Evolutionary conservation across 345 rosid species (phyloP).

Genomic region (Draba incana): DNA sequence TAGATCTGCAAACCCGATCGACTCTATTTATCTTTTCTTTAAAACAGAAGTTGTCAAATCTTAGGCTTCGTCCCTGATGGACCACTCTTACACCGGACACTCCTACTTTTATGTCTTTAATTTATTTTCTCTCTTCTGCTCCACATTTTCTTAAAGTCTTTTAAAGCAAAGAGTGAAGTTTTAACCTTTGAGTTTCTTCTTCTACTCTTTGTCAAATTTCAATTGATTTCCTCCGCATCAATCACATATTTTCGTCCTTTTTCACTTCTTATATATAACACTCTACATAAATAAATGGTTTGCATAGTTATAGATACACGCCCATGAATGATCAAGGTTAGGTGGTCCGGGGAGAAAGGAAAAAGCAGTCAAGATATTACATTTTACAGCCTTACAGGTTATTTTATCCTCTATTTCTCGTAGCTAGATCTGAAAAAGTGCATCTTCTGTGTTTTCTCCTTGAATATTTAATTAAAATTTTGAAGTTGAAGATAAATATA

Average conservation of each 20-base stretch:
- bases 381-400: conserved; percentile 22
- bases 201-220: conserved; percentile 15
- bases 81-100: conserved; percentile 17
- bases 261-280: conserved; percentile 5
- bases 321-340: conserved; percentile 19
- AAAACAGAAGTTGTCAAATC: conserved; percentile 11
- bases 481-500: background rate
- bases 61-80: conserved; percentile 11
- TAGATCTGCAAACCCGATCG: conserved; percentile 19
- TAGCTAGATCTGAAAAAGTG: conserved; percentile 26
- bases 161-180: conserved; percentile 12
- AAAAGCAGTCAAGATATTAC: conserved; percentile 11
- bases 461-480: background rate
- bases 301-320: conserved; percentile 16
- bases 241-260: too few relatives aligned
- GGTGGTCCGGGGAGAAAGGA: conserved; percentile 17
- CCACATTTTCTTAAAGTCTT: conserved; percentile 13
- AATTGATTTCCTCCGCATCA: background rate
- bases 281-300: conserved; percentile 3
- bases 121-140: conserved; percentile 19
- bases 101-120: conserved; percentile 9
- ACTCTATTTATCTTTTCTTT: background rate
- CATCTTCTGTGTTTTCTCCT: conserved; percentile 18
- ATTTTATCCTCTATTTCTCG: conserved; percentile 5
- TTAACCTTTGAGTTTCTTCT: conserved; percentile 18